Evolutionary conservation across 345 rosid genomes (phyloP).

Genomic region (Conringia planisiliqua): DNA sequence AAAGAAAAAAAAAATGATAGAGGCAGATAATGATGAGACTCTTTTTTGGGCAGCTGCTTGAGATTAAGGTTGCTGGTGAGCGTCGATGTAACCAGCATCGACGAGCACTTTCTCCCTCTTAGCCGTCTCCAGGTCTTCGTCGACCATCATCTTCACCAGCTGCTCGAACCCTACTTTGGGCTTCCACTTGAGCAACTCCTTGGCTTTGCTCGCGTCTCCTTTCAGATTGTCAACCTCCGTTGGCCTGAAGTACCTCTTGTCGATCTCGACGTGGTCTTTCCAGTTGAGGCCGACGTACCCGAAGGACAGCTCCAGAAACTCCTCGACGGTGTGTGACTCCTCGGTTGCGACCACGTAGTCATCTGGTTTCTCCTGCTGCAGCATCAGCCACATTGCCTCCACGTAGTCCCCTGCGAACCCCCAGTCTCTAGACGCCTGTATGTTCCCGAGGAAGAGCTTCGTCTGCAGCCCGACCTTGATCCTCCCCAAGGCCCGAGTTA

Average conservation of each 20-base stretch:
- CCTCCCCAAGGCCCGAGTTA: slow-evolving; percentile 78
- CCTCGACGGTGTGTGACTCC: slow-evolving; percentile 85
- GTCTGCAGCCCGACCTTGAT: slow-evolving; percentile 77
- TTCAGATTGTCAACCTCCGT: slow-evolving; percentile 57
- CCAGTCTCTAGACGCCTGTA: slow-evolving; percentile 87
- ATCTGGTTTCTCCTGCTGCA: slow-evolving; percentile 80
- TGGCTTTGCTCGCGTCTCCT: slow-evolving; percentile 53
- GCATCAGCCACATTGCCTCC: slow-evolving; percentile 95
- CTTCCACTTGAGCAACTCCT: slow-evolving; percentile 58
- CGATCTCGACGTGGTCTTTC: slow-evolving; percentile 55
- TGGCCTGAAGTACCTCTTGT: slow-evolving; percentile 55
- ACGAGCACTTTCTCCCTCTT: slow-evolving; percentile 93
- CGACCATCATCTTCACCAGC: slow-evolving; percentile 93
- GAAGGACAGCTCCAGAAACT: slow-evolving; percentile 73
- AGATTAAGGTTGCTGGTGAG: slow-evolving; percentile 77
- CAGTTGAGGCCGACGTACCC: slow-evolving; percentile 57
- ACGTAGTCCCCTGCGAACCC: slow-evolving; percentile 91
- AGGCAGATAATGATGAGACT: background rate
- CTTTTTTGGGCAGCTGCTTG: background rate
- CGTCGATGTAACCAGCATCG: slow-evolving; percentile 84
- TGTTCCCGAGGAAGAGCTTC: slow-evolving; percentile 68
- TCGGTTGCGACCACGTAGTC: slow-evolving; percentile 91
- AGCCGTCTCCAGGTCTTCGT: slow-evolving; percentile 72
- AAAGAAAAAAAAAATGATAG: background rate
- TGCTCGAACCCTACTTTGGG: slow-evolving; percentile 78